Evolutionary conservation across 2,329 filamentous ascomycete genomes (phyloP).

Genomic region (Colletotrichum tanaceti): DNA sequence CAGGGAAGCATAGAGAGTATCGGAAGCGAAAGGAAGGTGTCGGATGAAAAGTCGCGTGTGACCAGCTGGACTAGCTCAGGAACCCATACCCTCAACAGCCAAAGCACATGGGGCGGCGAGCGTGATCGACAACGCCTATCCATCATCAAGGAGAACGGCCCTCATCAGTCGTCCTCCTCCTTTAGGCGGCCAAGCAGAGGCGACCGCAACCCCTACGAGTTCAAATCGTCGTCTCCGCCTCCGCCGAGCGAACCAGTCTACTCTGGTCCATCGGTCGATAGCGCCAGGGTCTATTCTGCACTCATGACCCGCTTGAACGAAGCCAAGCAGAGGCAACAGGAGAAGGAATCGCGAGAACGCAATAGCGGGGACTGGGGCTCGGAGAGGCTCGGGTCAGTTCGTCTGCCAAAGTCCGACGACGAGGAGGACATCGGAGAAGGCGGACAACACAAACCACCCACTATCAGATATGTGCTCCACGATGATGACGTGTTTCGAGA

Average conservation of each 20-base stretch:
- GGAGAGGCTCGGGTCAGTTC: background rate
- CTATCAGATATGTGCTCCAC: conserved; percentile 49
- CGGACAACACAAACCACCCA: background rate
- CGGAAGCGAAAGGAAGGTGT: conserved; percentile 52
- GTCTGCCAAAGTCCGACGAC: background rate
- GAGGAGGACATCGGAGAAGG: background rate
- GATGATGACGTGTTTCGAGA: conserved; percentile 51
- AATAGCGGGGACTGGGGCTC: no score
- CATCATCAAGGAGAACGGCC: conserved; percentile 69
- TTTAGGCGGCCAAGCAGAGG: conserved; percentile 44
- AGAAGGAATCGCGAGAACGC: background rate
- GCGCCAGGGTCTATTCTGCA: conserved; percentile 71
- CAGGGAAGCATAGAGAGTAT: conserved; percentile 67
- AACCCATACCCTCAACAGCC: conserved; percentile 63
- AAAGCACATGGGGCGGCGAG: conserved; percentile 51
- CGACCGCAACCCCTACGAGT: conserved; percentile 42
- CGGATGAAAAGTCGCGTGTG: conserved; percentile 70
- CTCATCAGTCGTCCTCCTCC: conserved; percentile 56
- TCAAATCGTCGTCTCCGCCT: conserved; percentile 12
- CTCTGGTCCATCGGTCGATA: conserved; percentile 57
- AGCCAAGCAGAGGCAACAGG: conserved; percentile 44
- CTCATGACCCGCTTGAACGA: conserved; percentile 68
- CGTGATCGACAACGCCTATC: conserved; percentile 70
- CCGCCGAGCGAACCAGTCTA: background rate
- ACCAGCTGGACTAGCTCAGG: conserved; percentile 79